Evolutionary conservation across 2,329 filamentous ascomycete genomes (phyloP).

Genomic region (Bisporella sp.): DNA sequence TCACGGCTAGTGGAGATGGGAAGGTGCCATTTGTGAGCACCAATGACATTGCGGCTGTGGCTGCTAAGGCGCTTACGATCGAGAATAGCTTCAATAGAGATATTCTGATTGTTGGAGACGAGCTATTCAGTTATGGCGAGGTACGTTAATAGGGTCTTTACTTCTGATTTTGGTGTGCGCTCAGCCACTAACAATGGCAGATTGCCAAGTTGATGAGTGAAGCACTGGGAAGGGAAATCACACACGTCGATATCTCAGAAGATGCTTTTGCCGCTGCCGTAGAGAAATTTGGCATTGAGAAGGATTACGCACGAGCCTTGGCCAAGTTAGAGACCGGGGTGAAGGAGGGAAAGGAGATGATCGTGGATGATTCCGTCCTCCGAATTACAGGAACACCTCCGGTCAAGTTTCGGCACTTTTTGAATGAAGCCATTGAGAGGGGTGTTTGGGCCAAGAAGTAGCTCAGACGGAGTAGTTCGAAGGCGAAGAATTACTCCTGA

Average conservation of each 20-base stretch:
- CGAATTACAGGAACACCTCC: neutral
- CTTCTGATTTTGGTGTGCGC: neutral
- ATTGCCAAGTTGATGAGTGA: neutral
- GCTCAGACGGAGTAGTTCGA: no score
- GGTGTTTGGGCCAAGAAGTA: no score
- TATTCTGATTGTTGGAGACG: neutral
- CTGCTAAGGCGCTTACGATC: neutral
- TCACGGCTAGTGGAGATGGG: conserved; percentile 36
- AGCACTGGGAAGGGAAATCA: neutral
- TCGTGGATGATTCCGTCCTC: neutral
- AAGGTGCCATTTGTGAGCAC: neutral
- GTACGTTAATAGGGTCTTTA: neutral
- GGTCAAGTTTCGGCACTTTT: no score
- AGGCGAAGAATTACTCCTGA: no score
- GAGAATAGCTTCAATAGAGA: neutral
- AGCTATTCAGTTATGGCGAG: neutral
- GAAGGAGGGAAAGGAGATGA: neutral
- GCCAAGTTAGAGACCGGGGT: neutral
- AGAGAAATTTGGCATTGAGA: neutral
- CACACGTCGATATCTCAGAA: neutral
- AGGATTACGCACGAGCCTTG: neutral
- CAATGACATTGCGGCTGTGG: neutral
- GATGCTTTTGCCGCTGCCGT: neutral
- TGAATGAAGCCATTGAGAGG: no score
- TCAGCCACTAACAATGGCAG: neutral